phyloP scores from a whole-genome alignment of 2,329 filamentous ascomycete species.

The Exophiala sideris region DNA sequence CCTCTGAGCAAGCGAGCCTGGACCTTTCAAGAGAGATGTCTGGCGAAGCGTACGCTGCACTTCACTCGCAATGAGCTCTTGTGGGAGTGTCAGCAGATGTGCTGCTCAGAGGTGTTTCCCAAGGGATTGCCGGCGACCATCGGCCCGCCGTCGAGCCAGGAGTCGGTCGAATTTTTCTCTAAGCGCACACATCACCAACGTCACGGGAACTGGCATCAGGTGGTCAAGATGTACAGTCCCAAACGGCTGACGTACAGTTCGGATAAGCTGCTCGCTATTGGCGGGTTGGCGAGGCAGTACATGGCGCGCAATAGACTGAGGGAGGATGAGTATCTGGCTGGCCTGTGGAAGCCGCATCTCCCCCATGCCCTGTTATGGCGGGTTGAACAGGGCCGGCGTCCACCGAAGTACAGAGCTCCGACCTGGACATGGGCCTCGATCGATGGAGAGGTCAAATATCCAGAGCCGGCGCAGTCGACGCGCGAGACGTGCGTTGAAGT shows the following conservation, averaged over 20 bases:
- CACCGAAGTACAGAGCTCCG: constrained; percentile 26
- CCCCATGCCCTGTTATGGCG: constrained; percentile 28
- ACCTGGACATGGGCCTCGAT: constrained; percentile 29
- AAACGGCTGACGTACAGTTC: constrained; percentile 25
- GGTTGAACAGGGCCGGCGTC: constrained; percentile 22
- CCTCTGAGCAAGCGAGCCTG: constrained; percentile 29
- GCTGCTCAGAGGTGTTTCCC: constrained; percentile 29
- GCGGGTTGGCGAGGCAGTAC: constrained; percentile 27
- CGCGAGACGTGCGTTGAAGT: constrained; percentile 29
- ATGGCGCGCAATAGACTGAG: constrained; percentile 24
- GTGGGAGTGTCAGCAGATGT: constrained; percentile 33
- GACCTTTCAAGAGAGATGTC: constrained; percentile 29
- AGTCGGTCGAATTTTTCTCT: constrained; percentile 24
- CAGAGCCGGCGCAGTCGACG: constrained; percentile 19
- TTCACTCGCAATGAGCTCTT: constrained; percentile 30
- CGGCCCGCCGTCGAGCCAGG: constrained; percentile 17
- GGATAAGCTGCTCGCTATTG: constrained; percentile 28
- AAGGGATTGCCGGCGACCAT: constrained; percentile 28
- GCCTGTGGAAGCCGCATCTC: constrained; percentile 26
- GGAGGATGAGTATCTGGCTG: constrained; percentile 26
- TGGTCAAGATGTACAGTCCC: constrained; percentile 28
- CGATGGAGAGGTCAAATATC: constrained; percentile 28
- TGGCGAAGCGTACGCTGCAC: constrained; percentile 31
- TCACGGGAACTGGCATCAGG: constrained; percentile 28
- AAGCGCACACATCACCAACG: constrained; percentile 28